Conservation (phyloP, 1,284 basidiomycete species). For the Ganoderma sinense region DNA sequence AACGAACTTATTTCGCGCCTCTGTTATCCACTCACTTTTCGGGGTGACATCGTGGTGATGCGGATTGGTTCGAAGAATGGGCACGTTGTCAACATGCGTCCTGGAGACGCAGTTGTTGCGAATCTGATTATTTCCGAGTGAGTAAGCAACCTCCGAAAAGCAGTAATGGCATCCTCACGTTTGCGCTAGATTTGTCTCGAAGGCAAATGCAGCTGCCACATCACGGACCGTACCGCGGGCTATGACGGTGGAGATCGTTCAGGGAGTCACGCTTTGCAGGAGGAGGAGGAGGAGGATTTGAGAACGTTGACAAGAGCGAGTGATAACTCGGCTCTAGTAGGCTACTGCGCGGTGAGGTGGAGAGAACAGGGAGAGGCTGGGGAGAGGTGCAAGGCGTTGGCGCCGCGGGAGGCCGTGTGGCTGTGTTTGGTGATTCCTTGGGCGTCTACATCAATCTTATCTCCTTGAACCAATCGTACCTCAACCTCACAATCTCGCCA, state of each 20-base stretch:
- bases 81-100: neutral
- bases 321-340: too few relatives aligned
- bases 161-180: neutral
- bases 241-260: neutral
- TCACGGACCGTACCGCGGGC: neutral
- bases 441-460: too few relatives aligned
- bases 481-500: too few relatives aligned
- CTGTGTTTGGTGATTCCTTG: too few relatives aligned
- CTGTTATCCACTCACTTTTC: neutral
- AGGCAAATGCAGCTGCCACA: neutral
- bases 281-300: too few relatives aligned
- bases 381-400: too few relatives aligned
- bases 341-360: too few relatives aligned
- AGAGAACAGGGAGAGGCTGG: too few relatives aligned
- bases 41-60: neutral
- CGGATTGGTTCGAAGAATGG: neutral
- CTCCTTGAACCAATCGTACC: too few relatives aligned
- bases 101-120: neutral
- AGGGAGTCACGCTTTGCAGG: too few relatives aligned
- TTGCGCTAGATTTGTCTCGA: neutral
- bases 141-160: neutral
- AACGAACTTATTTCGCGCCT: neutral
- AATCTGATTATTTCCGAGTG: neutral
- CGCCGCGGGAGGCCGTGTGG: too few relatives aligned
- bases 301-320: too few relatives aligned